Base-by-base conservation (phyloP, 352 stramenopile genomes). In the Phytophthora pisi region DNA sequence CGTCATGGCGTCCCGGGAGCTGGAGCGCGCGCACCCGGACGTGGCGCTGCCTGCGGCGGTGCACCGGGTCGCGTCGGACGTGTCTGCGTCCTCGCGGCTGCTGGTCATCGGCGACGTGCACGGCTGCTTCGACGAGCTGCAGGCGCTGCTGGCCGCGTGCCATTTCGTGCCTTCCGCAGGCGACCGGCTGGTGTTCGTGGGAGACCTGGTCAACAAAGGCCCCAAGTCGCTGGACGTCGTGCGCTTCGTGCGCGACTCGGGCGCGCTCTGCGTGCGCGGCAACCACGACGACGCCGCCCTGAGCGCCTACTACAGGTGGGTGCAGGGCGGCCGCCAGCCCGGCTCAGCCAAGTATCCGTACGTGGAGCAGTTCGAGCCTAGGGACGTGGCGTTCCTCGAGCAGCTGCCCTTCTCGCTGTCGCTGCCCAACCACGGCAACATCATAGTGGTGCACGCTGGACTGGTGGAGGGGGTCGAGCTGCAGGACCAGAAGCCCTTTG, bases 171-270 rank as follows among this genome's bases (percentile, higher is more conserved):
- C 28, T 8, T 31, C 5, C 72, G 23, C 64, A 28, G 7, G 13
- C 18, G 93, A 98, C 64, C 50, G 70, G 34, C 78, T 98, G 16
- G 76, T 97, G 51, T 82, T 97, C 3, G 94, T 98, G 0, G 94
- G 94, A 24, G 94, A 98, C 70, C 82, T 98, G 57, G 90, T 95
- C 43, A 98, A 97, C 74, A 98, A 98, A 77, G 94, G 94, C 0
- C 92, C 92, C 6, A 81, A 93, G 24, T 92, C 91, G 2, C 66
- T 82, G 15, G 70, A 92, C 51, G 83, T 96, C 3, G 73, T 98
- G 49, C 85, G 75, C 60, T 96, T 95, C 65, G 84, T 81, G 16
- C 80, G 85, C 15, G 62, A 87, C 50, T 73, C 74, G 1, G 55
- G 45, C 18, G 68, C 84, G 47, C 75, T 92, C 1, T 90, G 78